A percentile compares a stretch with the other conserved stretches of the same genome.
Evolutionary conservation across 495 filamentous ascomycete genomes (phyloP).

Genomic region (Daldinia vernicosa): DNA sequence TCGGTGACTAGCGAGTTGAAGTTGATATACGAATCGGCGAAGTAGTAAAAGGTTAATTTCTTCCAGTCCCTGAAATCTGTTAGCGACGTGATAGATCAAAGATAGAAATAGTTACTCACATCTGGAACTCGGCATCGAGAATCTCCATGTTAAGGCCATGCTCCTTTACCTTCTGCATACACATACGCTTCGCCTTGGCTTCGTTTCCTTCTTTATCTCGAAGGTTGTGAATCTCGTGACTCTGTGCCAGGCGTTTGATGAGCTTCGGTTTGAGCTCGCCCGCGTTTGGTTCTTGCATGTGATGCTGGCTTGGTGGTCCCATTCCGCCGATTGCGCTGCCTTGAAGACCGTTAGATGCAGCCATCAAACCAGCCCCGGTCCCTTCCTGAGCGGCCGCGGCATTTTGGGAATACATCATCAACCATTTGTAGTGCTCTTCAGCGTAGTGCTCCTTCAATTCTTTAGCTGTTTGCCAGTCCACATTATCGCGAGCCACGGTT

Average conservation of each 20-base stretch:
- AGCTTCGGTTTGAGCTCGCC: conserved; percentile 91
- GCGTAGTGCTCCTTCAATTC: conserved; percentile 87
- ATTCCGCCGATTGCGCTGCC: conserved; percentile 77
- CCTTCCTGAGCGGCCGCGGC: conserved; percentile 67
- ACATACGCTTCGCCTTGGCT: conserved; percentile 95
- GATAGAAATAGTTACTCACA: conserved; percentile 67
- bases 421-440: conserved; percentile 93
- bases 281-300: conserved; percentile 75
- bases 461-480: conserved; percentile 84
- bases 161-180: conserved; percentile 93
- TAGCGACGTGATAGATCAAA: conserved; percentile 7
- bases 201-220: conserved; percentile 97
- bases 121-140: conserved; percentile 98
- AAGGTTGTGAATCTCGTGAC: conserved; percentile 85
- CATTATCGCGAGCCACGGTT: conserved; percentile 85
- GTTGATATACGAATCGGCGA: conserved; percentile 97
- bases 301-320: conserved; percentile 74
- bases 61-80: conserved; percentile 84
- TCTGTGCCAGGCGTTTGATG: conserved; percentile 91
- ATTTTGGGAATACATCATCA: conserved; percentile 95
- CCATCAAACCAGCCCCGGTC: conserved; percentile 62
- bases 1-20: conserved; percentile 98
- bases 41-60: conserved; percentile 98
- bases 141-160: conserved; percentile 98
- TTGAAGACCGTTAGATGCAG: conserved; percentile 66